Evolutionary conservation across 805 yeast species (phyloP), one percentile per base, ranked within the genome.

Genomic region (Saturnispora sanitii): DNA sequence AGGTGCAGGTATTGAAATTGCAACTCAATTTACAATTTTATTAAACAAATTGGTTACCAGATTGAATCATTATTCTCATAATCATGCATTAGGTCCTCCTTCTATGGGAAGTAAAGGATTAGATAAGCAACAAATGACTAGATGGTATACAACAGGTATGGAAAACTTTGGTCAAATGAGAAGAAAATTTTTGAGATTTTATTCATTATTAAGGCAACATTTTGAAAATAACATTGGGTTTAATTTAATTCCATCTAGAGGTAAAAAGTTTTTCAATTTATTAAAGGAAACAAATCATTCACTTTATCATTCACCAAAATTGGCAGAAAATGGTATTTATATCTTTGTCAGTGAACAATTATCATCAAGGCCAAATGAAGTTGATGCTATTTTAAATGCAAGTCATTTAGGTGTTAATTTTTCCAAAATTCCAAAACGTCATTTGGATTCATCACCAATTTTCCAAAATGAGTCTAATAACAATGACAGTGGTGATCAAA

Each of bases 151-250:
- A 13, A 70, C 77, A 3, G 68, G 81, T 2, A 70, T 80, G 43
- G 92, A 82, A 49, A 80, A 77, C 44, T 73, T 78, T 51, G 87
- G 86, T 22, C 77, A 78, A 35, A 60, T 85, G 44, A 82, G 92
- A 52, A 76, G 97, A 52, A 85, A 85, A 53, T 69, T 90, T 34
- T 73, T 82, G 29, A 76, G 96, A 51, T 85, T 92, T 51, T 75
- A 82, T 28, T 71, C 77, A 28, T 72, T 74, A 21, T 64, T 86
- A 22, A 74, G 80, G 8, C 70, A 76, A 40, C 76, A 79, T 32
- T 84, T 85, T 49, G 82, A 81, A 45, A 88, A 87, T 53, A 72
- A 92, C 18, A 70, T 71, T 54, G 73, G 68, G 45, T 80, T 76
- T 57, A 73, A 75, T 30, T 57, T 80, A 33, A 68, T 73, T 16